phyloP scores from a whole-genome alignment of 495 filamentous ascomycete genomes.

The Daldinia vernicosa region DNA sequence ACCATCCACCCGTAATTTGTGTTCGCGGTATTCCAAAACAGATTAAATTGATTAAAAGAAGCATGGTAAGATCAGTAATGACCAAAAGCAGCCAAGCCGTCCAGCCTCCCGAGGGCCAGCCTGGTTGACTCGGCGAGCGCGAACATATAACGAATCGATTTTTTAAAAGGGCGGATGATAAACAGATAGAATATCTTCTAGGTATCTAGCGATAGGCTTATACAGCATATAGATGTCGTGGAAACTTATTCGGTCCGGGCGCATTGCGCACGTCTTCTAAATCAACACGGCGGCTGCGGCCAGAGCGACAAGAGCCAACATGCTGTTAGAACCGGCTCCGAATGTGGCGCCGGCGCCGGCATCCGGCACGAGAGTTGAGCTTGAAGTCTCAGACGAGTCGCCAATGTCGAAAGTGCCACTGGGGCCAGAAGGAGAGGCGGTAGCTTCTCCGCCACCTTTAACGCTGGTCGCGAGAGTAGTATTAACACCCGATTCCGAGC shows the following conservation, averaged over 20 bases:
- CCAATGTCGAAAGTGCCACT: conserved; percentile 34
- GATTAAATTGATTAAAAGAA: conserved; percentile 23
- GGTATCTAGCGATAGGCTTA: not conserved
- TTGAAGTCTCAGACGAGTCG: conserved; percentile 18
- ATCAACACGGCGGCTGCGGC: conserved; percentile 31
- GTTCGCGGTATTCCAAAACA: not conserved
- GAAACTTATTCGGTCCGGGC: not conserved
- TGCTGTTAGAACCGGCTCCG: conserved; percentile 25
- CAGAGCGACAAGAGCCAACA: conserved; percentile 33
- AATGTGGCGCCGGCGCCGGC: conserved; percentile 13
- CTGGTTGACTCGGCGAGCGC: conserved; percentile 26
- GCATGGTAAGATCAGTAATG: conserved; percentile 10
- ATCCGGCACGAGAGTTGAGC: conserved; percentile 21
- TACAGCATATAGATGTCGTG: not conserved
- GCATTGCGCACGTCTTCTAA: not conserved
- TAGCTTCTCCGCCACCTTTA: conserved; percentile 24
- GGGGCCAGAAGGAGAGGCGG: conserved; percentile 39
- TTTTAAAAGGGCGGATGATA: not conserved
- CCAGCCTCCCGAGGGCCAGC: conserved; percentile 35
- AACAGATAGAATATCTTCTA: not conserved
- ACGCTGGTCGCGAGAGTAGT: conserved; percentile 20
- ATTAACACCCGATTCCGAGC: conserved; percentile 16
- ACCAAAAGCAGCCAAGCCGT: conserved; percentile 18
- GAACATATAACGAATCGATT: conserved; percentile 10
- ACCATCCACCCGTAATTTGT: conserved; percentile 4